Evolutionary conservation across 73 alveolate genomes (phyloP), one percentile per base, ranked within the genome.

Genomic region (Paramecium tetraurelia): DNA sequence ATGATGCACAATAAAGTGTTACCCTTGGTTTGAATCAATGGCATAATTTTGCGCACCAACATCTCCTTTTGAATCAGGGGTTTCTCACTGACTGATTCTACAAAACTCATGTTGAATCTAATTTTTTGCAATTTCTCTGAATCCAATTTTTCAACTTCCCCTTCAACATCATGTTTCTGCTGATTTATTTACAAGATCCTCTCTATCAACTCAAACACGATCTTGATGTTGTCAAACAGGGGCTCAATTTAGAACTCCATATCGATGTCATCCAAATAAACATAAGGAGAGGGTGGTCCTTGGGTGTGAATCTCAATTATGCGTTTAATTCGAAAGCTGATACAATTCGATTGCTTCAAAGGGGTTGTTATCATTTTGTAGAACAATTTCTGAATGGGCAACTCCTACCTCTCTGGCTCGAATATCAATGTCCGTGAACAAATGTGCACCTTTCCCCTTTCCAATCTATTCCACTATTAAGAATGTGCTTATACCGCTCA

Each of bases 1-100:
- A 12, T 29, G 38, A 12, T 10, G 16, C 63, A 72, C 18, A 33
- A 10, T 4, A 36, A 72, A 21, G 2, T 3, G 27, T 14, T 72
- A 72, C 86, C 86, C 5, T 72, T 72, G 3, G 96, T 92, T 57
- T 95, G 92, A 20, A 97, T 96, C 93, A 97, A 92, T 35, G 99
- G 99, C 59, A 96, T 92, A 86, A 98, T 95, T 94, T 97, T 95
- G 71, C 97, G 96, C 11, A 97, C 99, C 29, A 93, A 93, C 72
- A 97, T 86, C 89, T 96, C 98, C 36, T 86, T 90, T 53, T 93
- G 95, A 38, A 97, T 85, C 12, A 97, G 72, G 33, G 99, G 96
- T 89, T 98, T 97, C 93, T 98, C 99, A 92, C 97, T 95, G 29
- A 96, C 95, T 48, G 97, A 93, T 92, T 97, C 98, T 7, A 98